A percentile compares a stretch with the other conserved stretches of the same genome.
Conservation (phyloP, 371 early-diverging fungal genomes). For the Batrachochytrium dendrobatidis region DNA sequence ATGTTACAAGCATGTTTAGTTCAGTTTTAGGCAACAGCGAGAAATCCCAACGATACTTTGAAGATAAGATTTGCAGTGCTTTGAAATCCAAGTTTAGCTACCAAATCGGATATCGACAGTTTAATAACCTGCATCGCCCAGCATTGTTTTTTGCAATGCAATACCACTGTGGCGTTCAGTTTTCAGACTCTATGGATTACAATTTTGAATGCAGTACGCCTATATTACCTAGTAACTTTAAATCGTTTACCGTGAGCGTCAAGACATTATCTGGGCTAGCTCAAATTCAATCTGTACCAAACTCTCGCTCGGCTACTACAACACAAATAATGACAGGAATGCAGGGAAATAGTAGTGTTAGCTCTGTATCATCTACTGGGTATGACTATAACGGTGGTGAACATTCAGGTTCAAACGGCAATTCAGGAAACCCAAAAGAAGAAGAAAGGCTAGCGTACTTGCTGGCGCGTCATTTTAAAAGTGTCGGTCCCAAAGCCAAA, state of each 20-base stretch:
- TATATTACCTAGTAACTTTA: slow-evolving; percentile 17
- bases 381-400: not conserved
- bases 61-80: slow-evolving; percentile 27
- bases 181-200: slow-evolving; percentile 33
- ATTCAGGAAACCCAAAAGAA: slow-evolving; percentile 8
- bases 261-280: slow-evolving; percentile 27
- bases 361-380: not conserved
- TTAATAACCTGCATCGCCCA: slow-evolving; percentile 28
- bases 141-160: slow-evolving; percentile 42
- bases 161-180: slow-evolving; percentile 40
- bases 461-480: slow-evolving; percentile 39
- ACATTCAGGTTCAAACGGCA: slow-evolving; percentile 2
- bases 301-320: too few species aligned
- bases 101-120: slow-evolving; percentile 17
- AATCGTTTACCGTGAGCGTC: slow-evolving; percentile 24
- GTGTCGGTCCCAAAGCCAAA: slow-evolving; percentile 32
- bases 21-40: slow-evolving; percentile 25
- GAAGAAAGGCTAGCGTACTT: slow-evolving; percentile 35
- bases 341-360: not conserved
- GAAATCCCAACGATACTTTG: slow-evolving; percentile 20
- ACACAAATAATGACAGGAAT: too few species aligned
- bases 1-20: slow-evolving; percentile 27
- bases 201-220: slow-evolving; percentile 24
- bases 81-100: slow-evolving; percentile 27
- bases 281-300: slow-evolving; percentile 6